phyloP scores from a whole-genome alignment of 768 basidiomycete species.

The Multifurca ochricompacta region DNA sequence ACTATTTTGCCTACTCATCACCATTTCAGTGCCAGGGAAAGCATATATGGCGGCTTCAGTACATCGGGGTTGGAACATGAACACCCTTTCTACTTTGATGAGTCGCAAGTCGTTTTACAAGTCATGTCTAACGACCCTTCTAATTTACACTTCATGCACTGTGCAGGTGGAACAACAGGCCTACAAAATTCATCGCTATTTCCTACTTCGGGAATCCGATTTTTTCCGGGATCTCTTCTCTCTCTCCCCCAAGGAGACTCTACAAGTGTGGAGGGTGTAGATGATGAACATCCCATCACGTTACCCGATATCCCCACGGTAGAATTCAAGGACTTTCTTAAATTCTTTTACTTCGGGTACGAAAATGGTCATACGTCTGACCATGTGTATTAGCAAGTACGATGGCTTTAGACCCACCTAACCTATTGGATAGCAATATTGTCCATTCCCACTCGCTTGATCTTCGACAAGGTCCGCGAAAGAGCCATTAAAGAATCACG shows the following conservation, averaged over 20 bases:
- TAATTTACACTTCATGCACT: background rate
- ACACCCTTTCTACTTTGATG: constrained; percentile 4
- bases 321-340: constrained; percentile 20
- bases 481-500: constrained; percentile 19
- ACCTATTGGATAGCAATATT: constrained; percentile 20
- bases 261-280: constrained; percentile 16
- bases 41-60: no score
- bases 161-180: constrained; percentile 19
- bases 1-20: no score
- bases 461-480: constrained; percentile 14
- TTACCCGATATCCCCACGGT: constrained; percentile 11
- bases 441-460: constrained; percentile 14
- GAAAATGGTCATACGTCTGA: background rate
- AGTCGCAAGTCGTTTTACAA: constrained; percentile 6
- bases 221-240: constrained; percentile 17
- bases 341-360: constrained; percentile 22
- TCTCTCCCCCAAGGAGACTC: constrained; percentile 18
- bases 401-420: background rate
- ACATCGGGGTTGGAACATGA: background rate
- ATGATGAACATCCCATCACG: constrained; percentile 19
- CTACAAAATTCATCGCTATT: constrained; percentile 22
- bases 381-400: constrained; percentile 12
- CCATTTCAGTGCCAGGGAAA: no score
- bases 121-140: background rate
- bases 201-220: constrained; percentile 18